Percentiles rank a stretch among this genome's conserved stretches.
Evolutionary conservation across 345 rosid species (phyloP).

Genomic region (Eucalyptus erythrocorys): DNA sequence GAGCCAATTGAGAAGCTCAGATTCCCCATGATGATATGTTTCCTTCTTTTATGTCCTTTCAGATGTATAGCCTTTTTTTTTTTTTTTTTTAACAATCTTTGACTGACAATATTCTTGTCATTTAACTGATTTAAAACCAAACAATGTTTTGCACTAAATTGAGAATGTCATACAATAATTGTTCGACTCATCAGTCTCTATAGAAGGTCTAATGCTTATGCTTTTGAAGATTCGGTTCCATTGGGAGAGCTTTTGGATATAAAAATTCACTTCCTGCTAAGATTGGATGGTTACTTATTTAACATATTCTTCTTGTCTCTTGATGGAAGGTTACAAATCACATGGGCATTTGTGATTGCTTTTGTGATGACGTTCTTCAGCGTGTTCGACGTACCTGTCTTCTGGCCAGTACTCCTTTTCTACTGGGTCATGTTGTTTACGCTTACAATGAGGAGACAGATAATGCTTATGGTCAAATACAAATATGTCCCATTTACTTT

Average conservation of each 20-base stretch:
- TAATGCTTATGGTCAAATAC: constrained; percentile 90
- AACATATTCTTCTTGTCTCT: background rate
- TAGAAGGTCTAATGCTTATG: background rate
- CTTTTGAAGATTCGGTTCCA: background rate
- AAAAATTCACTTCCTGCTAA: background rate
- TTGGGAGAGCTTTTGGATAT: background rate
- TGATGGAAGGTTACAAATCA: constrained; percentile 47
- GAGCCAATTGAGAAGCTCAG: background rate
- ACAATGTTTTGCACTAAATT: background rate
- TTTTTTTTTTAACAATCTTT: background rate
- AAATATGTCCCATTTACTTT: constrained; percentile 85
- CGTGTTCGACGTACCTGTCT: constrained; percentile 78
- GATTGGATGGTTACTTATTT: background rate
- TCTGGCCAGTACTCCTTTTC: constrained; percentile 97
- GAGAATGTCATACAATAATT: background rate
- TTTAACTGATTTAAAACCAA: background rate
- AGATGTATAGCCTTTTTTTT: background rate
- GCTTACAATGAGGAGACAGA: constrained; percentile 87
- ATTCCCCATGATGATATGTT: background rate
- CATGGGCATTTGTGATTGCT: constrained; percentile 65
- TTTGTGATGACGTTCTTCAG: constrained; percentile 73
- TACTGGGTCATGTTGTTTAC: constrained; percentile 73
- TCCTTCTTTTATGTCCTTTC: background rate
- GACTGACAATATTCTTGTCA: background rate
- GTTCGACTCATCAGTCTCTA: background rate